Evolutionary conservation across 1,139 yeast genomes (phyloP).

Genomic region (Yamadazyma blattariae): DNA sequence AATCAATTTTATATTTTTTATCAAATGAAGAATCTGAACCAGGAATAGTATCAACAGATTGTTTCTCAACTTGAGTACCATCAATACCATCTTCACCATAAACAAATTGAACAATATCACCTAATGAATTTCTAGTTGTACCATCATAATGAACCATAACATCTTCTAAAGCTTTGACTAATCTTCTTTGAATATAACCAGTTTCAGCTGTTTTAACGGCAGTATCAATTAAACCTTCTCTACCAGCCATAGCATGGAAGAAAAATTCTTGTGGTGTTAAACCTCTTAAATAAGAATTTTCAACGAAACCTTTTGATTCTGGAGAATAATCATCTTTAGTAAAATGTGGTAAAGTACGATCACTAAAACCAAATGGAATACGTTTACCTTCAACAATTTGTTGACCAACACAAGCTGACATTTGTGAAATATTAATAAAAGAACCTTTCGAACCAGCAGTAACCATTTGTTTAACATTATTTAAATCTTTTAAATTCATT

Average conservation of each 20-base stretch:
- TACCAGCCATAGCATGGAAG: conserved; percentile 99
- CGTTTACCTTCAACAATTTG: conserved; percentile 99
- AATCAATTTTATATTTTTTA: conserved; percentile 80
- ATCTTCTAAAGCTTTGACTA: conserved; percentile 97
- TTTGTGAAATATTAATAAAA: conserved; percentile 95
- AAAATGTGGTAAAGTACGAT: conserved; percentile 95
- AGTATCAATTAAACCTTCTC: conserved; percentile 99
- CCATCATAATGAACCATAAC: conserved; percentile 99
- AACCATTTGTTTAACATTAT: conserved; percentile 98
- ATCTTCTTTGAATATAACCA: conserved; percentile 98
- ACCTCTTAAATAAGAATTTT: conserved; percentile 95
- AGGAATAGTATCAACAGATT: conserved; percentile 94
- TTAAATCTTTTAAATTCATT: conserved; percentile 87
- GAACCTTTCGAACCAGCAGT: conserved; percentile 99
- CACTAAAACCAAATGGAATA: conserved; percentile 95
- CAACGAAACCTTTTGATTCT: conserved; percentile 96
- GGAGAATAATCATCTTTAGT: conserved; percentile 98
- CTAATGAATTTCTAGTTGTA: conserved; percentile 95
- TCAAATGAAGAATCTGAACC: conserved; percentile 86
- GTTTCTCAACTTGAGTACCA: conserved; percentile 97
- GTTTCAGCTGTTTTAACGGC: conserved; percentile 99
- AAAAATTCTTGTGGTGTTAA: conserved; percentile 98
- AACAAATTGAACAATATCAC: conserved; percentile 92
- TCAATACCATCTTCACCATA: conserved; percentile 99
- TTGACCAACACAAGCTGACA: conserved; percentile 99